Conservation (phyloP, 2,329 filamentous ascomycete genomes). For the Fonsecaea nubica region DNA sequence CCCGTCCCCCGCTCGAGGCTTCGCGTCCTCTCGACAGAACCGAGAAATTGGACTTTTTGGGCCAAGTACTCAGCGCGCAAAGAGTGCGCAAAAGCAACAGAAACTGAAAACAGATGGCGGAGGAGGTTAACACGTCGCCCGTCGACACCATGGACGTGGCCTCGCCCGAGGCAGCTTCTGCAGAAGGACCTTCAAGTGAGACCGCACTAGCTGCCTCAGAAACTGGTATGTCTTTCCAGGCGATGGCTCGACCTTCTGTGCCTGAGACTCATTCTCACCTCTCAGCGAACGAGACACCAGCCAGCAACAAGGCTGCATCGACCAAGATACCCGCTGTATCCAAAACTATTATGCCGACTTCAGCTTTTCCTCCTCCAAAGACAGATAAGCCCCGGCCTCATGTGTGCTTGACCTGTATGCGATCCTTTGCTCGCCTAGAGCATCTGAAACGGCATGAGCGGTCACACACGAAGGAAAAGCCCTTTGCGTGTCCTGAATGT, state of each 20-base stretch:
- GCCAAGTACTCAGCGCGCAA: neutral
- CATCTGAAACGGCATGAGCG: slow-evolving; percentile 97
- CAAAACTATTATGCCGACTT: slow-evolving; percentile 12
- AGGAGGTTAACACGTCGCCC: neutral
- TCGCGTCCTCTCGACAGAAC: neutral
- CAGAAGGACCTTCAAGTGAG: slow-evolving; percentile 17
- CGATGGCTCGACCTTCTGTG: neutral
- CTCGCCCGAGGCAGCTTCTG: slow-evolving; percentile 13
- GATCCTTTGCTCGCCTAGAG: slow-evolving; percentile 92
- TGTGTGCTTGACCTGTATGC: slow-evolving; percentile 86
- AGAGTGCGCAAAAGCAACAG: neutral
- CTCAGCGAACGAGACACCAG: slow-evolving; percentile 26
- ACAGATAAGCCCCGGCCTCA: slow-evolving; percentile 97
- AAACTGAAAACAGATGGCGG: neutral
- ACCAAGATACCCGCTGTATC: slow-evolving; percentile 17
- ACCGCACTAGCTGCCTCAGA: slow-evolving; percentile 14
- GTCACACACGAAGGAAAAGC: slow-evolving; percentile 98
- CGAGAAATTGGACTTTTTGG: neutral
- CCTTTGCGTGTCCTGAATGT: slow-evolving; percentile 96
- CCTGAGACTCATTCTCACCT: slow-evolving; percentile 10
- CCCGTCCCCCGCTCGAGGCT: neutral
- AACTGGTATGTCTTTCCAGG: slow-evolving; percentile 24
- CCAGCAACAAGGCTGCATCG: slow-evolving; percentile 26
- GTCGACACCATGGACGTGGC: slow-evolving; percentile 14
- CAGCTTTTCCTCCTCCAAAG: slow-evolving; percentile 73